These are phyloP conservation scores for Podosphaera leucotricha DNA, from an alignment of 2,329 filamentous ascomycete species.

Conservation along the genomic window DNA sequence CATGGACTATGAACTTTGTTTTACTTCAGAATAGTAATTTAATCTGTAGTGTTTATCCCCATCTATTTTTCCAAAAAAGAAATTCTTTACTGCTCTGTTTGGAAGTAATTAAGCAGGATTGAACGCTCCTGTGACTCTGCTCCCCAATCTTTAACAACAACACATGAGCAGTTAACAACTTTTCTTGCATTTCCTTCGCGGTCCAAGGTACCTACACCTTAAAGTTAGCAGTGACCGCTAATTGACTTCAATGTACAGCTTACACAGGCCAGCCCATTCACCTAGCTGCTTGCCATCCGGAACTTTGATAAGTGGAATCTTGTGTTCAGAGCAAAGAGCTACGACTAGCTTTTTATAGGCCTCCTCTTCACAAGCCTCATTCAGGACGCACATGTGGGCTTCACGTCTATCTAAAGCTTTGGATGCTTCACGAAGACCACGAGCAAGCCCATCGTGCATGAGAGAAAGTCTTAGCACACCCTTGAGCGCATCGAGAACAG, in stretches of 20 bases:
- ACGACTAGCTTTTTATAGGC: constrained; percentile 99
- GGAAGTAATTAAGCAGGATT: constrained; percentile 99
- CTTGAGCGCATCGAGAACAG: constrained; percentile 94
- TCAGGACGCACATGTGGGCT: constrained; percentile 99
- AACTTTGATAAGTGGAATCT: constrained; percentile 99
- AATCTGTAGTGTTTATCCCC: background rate
- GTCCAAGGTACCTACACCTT: constrained; percentile 64
- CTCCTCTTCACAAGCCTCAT: constrained; percentile 99
- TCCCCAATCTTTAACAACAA: constrained; percentile 99
- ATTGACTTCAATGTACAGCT: constrained; percentile 21
- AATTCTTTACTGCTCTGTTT: constrained; percentile 49
- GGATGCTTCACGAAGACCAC: constrained; percentile 91
- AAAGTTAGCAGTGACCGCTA: background rate
- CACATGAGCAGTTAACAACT: constrained; percentile 99
- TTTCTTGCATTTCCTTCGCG: constrained; percentile 98
- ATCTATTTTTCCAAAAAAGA: background rate
- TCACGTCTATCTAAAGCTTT: constrained; percentile 97
- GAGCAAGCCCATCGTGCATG: constrained; percentile 98
- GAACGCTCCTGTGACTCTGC: constrained; percentile 98
- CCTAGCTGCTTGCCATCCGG: constrained; percentile 98
- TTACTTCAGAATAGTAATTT: background rate
- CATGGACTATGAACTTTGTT: no score
- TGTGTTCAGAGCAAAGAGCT: constrained; percentile 96
- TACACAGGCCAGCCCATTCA: constrained; percentile 99
- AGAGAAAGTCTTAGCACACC: constrained; percentile 95